Base-by-base conservation (phyloP, 2,329 filamentous ascomycete genomes). In the Clarireedia sp. region DNA sequence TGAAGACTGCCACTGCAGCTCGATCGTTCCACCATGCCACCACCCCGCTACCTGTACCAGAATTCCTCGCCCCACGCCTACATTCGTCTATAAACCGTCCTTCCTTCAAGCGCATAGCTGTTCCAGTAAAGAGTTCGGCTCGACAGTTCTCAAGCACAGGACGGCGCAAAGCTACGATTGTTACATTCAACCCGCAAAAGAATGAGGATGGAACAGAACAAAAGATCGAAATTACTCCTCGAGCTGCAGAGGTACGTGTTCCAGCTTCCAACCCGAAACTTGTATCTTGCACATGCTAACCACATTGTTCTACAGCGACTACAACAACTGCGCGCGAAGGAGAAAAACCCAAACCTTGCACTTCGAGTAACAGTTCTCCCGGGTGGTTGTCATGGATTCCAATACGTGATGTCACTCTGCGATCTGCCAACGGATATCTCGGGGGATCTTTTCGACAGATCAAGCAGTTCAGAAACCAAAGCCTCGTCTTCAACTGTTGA, bases 321-420 rank as follows among this genome's bases (percentile, higher is more conserved):
- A 16, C 64, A 63, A 59, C 80, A 89, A 62, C 95, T 54, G 16
- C 52, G 52, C 23, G 40, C 29, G n/a, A 81, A 83, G 63, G 84
- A 88, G 65, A 67, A 70, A 17, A 95, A 95, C 69, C 89, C 89
- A 2, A 78, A 87, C 66, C 81, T 95, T 33, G 89, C 90, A 23
- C 79, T 99, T n/a, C 88, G 92, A 51, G 88, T 99, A 62, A 86
- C 88, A 59, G 91, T 99, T 57, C 90, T 95, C 68, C 90, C 87
- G 55, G 94, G 94, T 60, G 94, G 94, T 55, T 99, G 94, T 71
- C 94, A 99, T 72, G 94, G 94, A 49, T 99, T 99, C 71, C 94
- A 99, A 70, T 99, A 99, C 69, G 75, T 95, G 47, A 96, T 99
- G 89, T 89, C 85, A 16, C 78, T 97, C 3, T 86, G 89, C 2